These are phyloP conservation scores for Chalciporus pseudorubinellus DNA, from an alignment of 768 basidiomycete genomes.

Conservation along the genomic window DNA sequence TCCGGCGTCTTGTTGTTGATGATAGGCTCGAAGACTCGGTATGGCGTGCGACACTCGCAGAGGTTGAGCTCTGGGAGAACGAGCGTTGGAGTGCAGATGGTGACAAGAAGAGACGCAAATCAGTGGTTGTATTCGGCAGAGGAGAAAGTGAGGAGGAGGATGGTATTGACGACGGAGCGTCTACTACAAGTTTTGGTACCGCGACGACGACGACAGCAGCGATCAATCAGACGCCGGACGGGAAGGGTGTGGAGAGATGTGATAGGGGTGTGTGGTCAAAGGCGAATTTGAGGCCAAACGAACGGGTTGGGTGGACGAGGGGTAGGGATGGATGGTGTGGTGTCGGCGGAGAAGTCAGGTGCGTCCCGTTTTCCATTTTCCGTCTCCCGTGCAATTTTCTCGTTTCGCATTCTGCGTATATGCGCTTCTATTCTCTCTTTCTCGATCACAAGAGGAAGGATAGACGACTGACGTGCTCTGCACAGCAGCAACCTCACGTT, in stretches of 20 bases:
- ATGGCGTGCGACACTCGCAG: slow-evolving; percentile 62
- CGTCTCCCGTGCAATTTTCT: too few species aligned
- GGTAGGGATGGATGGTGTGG: slow-evolving; percentile 71
- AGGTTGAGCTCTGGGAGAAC: slow-evolving; percentile 81
- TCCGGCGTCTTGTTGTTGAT: slow-evolving; percentile 52
- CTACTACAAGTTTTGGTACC: slow-evolving; percentile 1
- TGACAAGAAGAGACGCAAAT: slow-evolving; percentile 1
- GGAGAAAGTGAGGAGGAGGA: slow-evolving; percentile 14
- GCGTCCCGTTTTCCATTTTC: slow-evolving; percentile 5
- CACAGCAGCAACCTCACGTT: slow-evolving; percentile 78
- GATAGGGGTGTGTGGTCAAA: slow-evolving; percentile 36
- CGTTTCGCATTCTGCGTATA: too few species aligned
- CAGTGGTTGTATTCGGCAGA: not conserved
- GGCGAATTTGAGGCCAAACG: slow-evolving; percentile 35
- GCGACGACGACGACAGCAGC: not conserved
- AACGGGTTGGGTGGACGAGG: slow-evolving; percentile 68
- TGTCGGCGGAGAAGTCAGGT: slow-evolving; percentile 64
- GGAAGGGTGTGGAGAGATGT: not conserved
- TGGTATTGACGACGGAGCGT: slow-evolving; percentile 2
- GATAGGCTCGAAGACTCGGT: slow-evolving; percentile 61
- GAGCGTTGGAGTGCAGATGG: slow-evolving; percentile 51
- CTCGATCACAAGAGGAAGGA: too few species aligned
- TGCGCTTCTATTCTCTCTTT: too few species aligned
- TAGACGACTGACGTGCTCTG: not conserved
- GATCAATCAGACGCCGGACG: not conserved